A percentile compares a stretch with the other conserved stretches of the same genome.
phyloP scores from a whole-genome alignment of 2,329 filamentous ascomycete species.

The Fusarium chlamydosporum region DNA sequence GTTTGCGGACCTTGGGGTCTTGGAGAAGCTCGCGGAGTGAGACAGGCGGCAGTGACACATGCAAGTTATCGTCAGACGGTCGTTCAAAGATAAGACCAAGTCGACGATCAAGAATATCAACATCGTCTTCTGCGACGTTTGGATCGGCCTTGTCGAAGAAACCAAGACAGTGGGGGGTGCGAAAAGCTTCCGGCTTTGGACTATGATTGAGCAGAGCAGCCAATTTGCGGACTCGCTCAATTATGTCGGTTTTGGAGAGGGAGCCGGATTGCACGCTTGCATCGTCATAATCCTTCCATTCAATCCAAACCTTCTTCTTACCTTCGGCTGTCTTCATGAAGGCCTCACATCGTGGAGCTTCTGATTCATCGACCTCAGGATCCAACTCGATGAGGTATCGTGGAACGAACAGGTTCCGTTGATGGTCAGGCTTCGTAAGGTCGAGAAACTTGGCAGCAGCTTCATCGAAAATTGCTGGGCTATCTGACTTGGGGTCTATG shows the following conservation, averaged over 20 bases:
- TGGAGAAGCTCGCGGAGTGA: slow-evolving; percentile 64
- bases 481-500: slow-evolving; percentile 56
- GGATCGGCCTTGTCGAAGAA: slow-evolving; percentile 64
- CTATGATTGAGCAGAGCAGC: slow-evolving; percentile 63
- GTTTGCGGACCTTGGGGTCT: slow-evolving; percentile 56
- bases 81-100: slow-evolving; percentile 69
- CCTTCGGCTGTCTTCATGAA: slow-evolving; percentile 55
- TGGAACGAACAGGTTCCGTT: slow-evolving; percentile 55
- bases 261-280: slow-evolving; percentile 55
- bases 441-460: slow-evolving; percentile 58
- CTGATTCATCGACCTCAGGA: slow-evolving; percentile 52
- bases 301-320: slow-evolving; percentile 62
- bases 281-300: slow-evolving; percentile 65
- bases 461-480: slow-evolving; percentile 54
- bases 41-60: slow-evolving; percentile 58
- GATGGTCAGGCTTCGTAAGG: slow-evolving; percentile 54
- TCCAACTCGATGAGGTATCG: slow-evolving; percentile 55
- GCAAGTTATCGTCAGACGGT: slow-evolving; percentile 56
- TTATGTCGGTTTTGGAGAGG: slow-evolving; percentile 59
- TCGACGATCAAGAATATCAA: slow-evolving; percentile 59
- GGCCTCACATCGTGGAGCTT: slow-evolving; percentile 59
- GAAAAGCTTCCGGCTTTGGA: slow-evolving; percentile 64
- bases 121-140: slow-evolving; percentile 54
- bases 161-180: slow-evolving; percentile 65
- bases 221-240: slow-evolving; percentile 62